phyloP scores from a whole-genome alignment of 1,139 yeast genomes.

The Meyerozyma carpophila region DNA sequence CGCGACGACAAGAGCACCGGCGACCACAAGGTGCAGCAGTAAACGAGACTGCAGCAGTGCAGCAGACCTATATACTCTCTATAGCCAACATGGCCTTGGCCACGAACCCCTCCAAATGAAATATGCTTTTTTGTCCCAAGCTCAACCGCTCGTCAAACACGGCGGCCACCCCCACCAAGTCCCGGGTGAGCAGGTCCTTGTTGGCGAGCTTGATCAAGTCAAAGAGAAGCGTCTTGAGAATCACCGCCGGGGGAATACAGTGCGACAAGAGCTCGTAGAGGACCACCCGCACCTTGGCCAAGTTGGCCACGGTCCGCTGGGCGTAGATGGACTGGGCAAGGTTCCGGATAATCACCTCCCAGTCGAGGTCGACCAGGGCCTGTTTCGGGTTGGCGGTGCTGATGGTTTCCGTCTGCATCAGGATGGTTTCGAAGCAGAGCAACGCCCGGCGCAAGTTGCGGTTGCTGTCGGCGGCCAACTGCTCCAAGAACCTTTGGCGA shows the following conservation, averaged over 20 bases:
- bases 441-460: constrained; percentile 77
- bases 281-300: constrained; percentile 68
- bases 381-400: constrained; percentile 29
- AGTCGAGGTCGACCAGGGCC: constrained; percentile 57
- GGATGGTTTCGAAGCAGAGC: constrained; percentile 77
- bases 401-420: constrained; percentile 63
- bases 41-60: neutral
- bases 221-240: constrained; percentile 64
- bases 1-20: constrained; percentile 12
- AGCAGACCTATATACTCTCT: constrained; percentile 3
- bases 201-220: constrained; percentile 44
- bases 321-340: constrained; percentile 56
- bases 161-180: constrained; percentile 65
- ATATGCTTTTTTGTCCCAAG: constrained; percentile 82
- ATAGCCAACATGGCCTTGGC: constrained; percentile 75
- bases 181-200: constrained; percentile 32
- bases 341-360: constrained; percentile 74
- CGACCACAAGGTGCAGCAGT: constrained; percentile 31
- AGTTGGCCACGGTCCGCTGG: constrained; percentile 63
- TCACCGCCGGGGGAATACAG: constrained; percentile 82
- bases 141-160: constrained; percentile 82
- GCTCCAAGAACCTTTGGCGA: constrained; percentile 35
- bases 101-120: constrained; percentile 90
- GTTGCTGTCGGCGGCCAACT: constrained; percentile 52
- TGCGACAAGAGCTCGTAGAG: constrained; percentile 85